phyloP scores from a whole-genome alignment of 441 rosid genomes.

The Corymbia citriodora region DNA sequence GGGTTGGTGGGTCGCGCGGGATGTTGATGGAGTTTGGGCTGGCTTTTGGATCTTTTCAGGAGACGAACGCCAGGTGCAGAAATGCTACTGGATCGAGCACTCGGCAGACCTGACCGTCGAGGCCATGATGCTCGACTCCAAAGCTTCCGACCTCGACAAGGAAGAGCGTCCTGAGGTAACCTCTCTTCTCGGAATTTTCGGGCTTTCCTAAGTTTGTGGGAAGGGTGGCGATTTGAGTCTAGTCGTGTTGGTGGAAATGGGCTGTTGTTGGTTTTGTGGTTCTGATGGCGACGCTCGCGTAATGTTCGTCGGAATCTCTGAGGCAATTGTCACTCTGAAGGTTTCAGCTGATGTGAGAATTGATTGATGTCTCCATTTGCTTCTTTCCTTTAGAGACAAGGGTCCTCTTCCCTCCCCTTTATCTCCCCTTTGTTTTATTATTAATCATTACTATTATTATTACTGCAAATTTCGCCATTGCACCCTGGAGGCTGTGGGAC shows the following conservation, averaged over 20 bases:
- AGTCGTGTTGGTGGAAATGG: neutral
- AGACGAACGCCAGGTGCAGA: slow-evolving; percentile 73
- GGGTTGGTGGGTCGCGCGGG: neutral
- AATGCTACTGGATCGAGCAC: slow-evolving; percentile 85
- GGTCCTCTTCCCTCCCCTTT: neutral
- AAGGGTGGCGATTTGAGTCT: neutral
- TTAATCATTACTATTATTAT: neutral
- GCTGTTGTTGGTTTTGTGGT: neutral
- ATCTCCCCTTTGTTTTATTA: neutral
- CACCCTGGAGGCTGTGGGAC: neutral
- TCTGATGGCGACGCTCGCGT: neutral
- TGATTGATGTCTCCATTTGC: neutral
- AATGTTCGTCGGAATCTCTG: neutral
- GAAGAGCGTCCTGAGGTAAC: slow-evolving; percentile 95
- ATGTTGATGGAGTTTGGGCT: neutral
- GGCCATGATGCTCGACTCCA: slow-evolving; percentile 94
- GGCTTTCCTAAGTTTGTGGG: neutral
- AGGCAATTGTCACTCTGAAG: neutral
- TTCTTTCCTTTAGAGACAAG: neutral
- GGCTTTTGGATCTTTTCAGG: slow-evolving; percentile 11
- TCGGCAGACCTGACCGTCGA: slow-evolving; percentile 71
- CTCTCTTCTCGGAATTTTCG: neutral
- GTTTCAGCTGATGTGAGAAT: neutral
- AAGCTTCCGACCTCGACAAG: slow-evolving; percentile 89
- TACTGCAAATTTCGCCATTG: neutral